These are phyloP conservation scores for Calycina herbarum DNA, from an alignment of 2,329 filamentous ascomycete genomes.

Conservation along the genomic window DNA sequence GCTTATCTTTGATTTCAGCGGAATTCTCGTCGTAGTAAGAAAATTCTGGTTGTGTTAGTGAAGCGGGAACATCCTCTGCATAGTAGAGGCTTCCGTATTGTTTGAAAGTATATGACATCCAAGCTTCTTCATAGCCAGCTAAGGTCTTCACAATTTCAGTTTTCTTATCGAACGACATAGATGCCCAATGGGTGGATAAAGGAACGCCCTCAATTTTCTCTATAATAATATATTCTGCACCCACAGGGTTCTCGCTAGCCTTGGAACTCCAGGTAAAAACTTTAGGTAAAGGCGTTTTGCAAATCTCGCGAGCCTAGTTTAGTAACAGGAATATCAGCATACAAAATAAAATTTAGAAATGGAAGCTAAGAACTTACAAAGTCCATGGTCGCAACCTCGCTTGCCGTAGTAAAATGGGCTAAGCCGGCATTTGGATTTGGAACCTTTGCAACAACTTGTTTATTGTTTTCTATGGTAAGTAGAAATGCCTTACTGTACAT, in stretches of 20 bases:
- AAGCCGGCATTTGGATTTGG: constrained; percentile 18
- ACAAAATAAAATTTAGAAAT: neutral
- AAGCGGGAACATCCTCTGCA: neutral
- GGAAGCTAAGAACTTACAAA: constrained; percentile 22
- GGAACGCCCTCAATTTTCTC: constrained; percentile 38
- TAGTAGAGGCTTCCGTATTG: constrained; percentile 19
- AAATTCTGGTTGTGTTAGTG: neutral
- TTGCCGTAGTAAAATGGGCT: constrained; percentile 17
- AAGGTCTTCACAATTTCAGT: constrained; percentile 38
- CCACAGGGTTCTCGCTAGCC: constrained; percentile 34
- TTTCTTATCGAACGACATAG: constrained; percentile 32
- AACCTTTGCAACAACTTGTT: constrained; percentile 16
- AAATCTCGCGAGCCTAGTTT: constrained; percentile 22
- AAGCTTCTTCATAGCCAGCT: constrained; percentile 37
- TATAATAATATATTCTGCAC: constrained; percentile 43
- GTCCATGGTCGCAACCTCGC: constrained; percentile 25
- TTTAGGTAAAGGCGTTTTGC: constrained; percentile 41
- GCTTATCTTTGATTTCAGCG: neutral
- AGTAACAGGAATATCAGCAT: neutral
- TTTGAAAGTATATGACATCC: constrained; percentile 37
- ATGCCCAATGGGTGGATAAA: constrained; percentile 29
- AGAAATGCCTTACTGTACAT: constrained; percentile 19
- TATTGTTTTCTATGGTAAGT: constrained; percentile 19
- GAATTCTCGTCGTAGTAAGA: neutral
- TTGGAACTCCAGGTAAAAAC: constrained; percentile 45